Evolutionary conservation across 2,329 filamentous ascomycete species (phyloP), one percentile per base, ranked within the genome.

Genomic region (Epichloe sp.): DNA sequence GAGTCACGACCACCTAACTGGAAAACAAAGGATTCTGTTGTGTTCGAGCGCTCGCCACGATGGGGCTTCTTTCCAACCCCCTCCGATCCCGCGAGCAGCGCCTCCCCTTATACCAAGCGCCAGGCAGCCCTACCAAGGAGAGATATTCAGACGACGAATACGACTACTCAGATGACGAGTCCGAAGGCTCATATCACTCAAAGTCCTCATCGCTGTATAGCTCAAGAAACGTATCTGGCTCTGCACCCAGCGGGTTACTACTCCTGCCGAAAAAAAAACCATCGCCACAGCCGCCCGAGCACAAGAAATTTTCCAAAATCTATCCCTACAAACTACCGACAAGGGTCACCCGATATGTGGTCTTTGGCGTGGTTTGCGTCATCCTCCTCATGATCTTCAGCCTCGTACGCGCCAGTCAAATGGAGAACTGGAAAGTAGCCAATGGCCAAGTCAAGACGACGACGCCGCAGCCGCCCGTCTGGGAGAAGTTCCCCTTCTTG

Each of bases 401-500:
- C 51, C 74, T 96, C 37, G 78, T 88, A 48, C 79, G 85, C 31
- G 83, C 86, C 55, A 89, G 86, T 60, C 78, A 86, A 60, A 69
- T 79, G 17, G 86, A 86, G 57, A 84, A 87, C 61, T 76, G 72
- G 60, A 73, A 74, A 52, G 62, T 85, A 31, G 76, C 79, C 15
- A 80, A 81, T 56, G 76, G 72, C 52, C 65, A 64, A 47, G 64
- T 68, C 5, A 60, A 64, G 12, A 64, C 60, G 6, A 59, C 76
- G 12, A 75, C 80, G 0, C 67, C 78, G 0, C 78, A 81, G 19
- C 86, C 87, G 12, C 80, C 82, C 0, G 68, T 78, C 5, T 97
- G 90, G 89, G 87, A 95, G 64, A 79, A 77, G 10, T 97, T 95
- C 63, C 80, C 82, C 0, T 94, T 95, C 61, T 67, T 98, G 54